Percentiles rank a stretch among this genome's conserved stretches.
These are phyloP conservation scores for Globisporangium yorkense DNA, from an alignment of 352 stramenopile genomes.

Conservation along the genomic window DNA sequence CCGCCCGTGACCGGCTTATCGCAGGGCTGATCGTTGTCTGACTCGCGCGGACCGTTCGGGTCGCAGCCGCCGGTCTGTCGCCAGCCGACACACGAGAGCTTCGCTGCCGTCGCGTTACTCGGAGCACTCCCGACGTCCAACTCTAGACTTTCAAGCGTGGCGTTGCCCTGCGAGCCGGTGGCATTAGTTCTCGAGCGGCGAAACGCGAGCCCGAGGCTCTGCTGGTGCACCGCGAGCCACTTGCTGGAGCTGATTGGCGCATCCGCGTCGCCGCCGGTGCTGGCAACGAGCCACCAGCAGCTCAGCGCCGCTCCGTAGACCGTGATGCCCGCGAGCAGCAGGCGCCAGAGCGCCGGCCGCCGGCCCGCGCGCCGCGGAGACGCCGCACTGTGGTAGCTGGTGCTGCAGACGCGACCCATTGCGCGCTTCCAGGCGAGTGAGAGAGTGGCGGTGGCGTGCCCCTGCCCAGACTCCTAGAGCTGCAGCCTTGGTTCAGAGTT, in stretches of 20 bases:
- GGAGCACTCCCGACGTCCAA: background rate
- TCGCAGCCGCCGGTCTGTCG: constrained; percentile 34
- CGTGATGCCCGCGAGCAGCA: background rate
- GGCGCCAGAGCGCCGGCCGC: background rate
- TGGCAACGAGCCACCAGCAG: background rate
- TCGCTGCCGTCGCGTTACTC: background rate
- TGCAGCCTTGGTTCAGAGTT: too few relatives aligned
- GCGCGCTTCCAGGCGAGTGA: too few relatives aligned
- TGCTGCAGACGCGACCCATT: too few relatives aligned
- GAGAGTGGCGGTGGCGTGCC: too few relatives aligned
- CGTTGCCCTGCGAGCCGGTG: background rate
- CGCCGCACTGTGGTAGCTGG: too few relatives aligned
- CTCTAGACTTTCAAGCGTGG: background rate
- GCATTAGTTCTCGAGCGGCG: too few relatives aligned
- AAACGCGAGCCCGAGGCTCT: background rate
- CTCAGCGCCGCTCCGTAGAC: background rate
- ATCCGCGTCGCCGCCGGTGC: background rate
- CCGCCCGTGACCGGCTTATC: constrained; percentile 18
- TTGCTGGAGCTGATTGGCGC: background rate
- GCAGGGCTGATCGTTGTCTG: constrained; percentile 22
- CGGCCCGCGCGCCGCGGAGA: too few relatives aligned
- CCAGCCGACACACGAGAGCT: constrained; percentile 35
- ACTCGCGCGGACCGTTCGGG: constrained; percentile 28
- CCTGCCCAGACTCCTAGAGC: too few relatives aligned
- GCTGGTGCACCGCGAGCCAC: background rate